A percentile compares a stretch with the other conserved stretches of the same genome.
Conservation (phyloP, 805 yeast species). For the Millerozyma acaciae region DNA sequence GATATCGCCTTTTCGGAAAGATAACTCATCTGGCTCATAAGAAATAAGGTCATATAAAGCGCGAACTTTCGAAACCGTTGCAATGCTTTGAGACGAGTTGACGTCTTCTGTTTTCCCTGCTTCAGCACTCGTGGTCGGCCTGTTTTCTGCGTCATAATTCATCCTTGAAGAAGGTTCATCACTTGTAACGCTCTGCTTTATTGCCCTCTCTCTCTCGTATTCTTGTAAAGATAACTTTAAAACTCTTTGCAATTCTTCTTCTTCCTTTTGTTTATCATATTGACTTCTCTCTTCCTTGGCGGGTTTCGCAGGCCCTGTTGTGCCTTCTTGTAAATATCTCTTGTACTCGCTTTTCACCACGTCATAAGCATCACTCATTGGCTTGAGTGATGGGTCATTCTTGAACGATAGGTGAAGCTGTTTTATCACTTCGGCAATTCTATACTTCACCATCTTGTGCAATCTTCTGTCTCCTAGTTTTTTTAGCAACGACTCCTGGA, state of each 20-base stretch:
- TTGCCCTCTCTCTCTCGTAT: constrained; percentile 38
- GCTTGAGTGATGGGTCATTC: constrained; percentile 70
- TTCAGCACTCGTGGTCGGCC: constrained; percentile 11
- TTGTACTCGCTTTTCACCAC: constrained; percentile 41
- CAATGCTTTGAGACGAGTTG: constrained; percentile 33
- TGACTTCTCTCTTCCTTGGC: constrained; percentile 47
- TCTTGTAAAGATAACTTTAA: constrained; percentile 71
- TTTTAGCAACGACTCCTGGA: constrained; percentile 29
- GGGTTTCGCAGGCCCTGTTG: constrained; percentile 50
- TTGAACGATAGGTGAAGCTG: constrained; percentile 64
- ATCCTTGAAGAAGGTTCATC: constrained; percentile 38
- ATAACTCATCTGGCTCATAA: constrained; percentile 79
- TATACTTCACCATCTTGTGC: constrained; percentile 64
- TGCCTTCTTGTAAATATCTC: constrained; percentile 21
- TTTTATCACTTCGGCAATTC: constrained; percentile 61
- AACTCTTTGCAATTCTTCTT: constrained; percentile 74
- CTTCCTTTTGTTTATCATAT: constrained; percentile 56
- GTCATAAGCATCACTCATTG: constrained; percentile 59
- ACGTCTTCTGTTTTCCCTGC: constrained; percentile 13
- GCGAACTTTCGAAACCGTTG: constrained; percentile 60
- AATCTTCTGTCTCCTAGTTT: constrained; percentile 52
- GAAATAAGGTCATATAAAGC: constrained; percentile 82
- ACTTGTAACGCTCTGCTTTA: constrained; percentile 21
- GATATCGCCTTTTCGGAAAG: constrained; percentile 82
- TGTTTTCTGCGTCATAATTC: constrained; percentile 3